These are phyloP conservation scores for Jaapia argillacea DNA, from an alignment of 768 basidiomycete species.

Conservation along the genomic window DNA sequence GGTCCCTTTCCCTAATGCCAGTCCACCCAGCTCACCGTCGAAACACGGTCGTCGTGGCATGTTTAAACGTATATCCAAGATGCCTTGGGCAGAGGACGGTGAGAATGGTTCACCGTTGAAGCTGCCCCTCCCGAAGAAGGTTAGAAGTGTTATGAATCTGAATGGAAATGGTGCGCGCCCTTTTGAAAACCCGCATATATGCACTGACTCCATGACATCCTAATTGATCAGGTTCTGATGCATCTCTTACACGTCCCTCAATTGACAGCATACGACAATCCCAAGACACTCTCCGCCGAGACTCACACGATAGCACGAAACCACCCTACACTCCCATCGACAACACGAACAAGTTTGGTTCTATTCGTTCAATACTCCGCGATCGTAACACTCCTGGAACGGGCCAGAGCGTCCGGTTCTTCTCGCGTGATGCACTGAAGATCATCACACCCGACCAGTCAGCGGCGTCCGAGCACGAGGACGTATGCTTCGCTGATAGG, in stretches of 20 bases:
- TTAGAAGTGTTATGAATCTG: conserved; percentile 30
- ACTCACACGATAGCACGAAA: conserved; percentile 13
- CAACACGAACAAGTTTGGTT: conserved; percentile 23
- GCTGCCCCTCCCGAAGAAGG: conserved; percentile 39
- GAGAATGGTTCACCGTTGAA: conserved; percentile 26
- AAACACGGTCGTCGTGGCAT: conserved; percentile 34
- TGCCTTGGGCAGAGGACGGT: conserved; percentile 28
- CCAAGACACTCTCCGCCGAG: conserved; percentile 8
- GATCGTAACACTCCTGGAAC: conserved; percentile 65
- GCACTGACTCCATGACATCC: too few relatives aligned
- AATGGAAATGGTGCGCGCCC: too few relatives aligned
- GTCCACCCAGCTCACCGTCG: conserved; percentile 41
- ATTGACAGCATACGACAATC: conserved; percentile 17
- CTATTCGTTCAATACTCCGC: conserved; percentile 64
- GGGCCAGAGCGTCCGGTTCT: conserved; percentile 74
- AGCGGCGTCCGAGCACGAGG: conserved; percentile 28
- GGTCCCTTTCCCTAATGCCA: conserved; percentile 20
- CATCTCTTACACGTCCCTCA: conserved; percentile 13
- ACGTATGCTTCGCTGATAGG: not conserved
- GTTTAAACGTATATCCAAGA: conserved; percentile 45
- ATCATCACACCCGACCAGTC: conserved; percentile 59
- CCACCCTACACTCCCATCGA: not conserved
- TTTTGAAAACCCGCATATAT: too few relatives aligned
- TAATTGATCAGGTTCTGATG: conserved; percentile 10
- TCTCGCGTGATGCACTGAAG: conserved; percentile 58